A percentile compares a stretch with the other conserved stretches of the same genome.
Evolutionary conservation across 805 yeast species (phyloP).

Genomic region (Candida coleopterorum): DNA sequence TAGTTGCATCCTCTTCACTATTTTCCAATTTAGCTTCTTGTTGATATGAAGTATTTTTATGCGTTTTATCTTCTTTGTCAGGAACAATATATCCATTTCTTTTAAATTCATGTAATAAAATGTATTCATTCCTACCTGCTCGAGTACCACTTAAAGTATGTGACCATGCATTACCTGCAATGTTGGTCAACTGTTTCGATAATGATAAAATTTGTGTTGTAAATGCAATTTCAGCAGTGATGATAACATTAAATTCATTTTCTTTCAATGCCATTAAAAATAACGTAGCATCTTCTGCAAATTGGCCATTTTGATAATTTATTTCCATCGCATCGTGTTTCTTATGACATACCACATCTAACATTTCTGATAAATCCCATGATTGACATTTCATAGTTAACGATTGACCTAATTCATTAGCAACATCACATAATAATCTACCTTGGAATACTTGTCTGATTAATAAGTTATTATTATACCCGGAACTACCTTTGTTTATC

Average conservation of each 20-base stretch:
- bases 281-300: slow-evolving; percentile 61
- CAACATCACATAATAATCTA: slow-evolving; percentile 84
- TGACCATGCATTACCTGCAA: slow-evolving; percentile 98
- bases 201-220: slow-evolving; percentile 80
- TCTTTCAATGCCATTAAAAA: slow-evolving; percentile 69
- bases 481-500: slow-evolving; percentile 47
- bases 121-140: slow-evolving; percentile 92
- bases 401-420: slow-evolving; percentile 93
- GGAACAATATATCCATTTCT: slow-evolving; percentile 81
- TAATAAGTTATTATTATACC: slow-evolving; percentile 45
- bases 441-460: slow-evolving; percentile 77
- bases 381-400: slow-evolving; percentile 87
- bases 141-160: slow-evolving; percentile 92
- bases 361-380: slow-evolving; percentile 94
- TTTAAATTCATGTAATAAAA: slow-evolving; percentile 86
- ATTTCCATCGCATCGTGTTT: slow-evolving; percentile 62
- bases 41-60: slow-evolving; percentile 31
- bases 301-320: slow-evolving; percentile 63
- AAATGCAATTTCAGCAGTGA: slow-evolving; percentile 75
- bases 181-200: slow-evolving; percentile 83
- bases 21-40: slow-evolving; percentile 29
- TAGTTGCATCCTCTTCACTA: slow-evolving; percentile 43
- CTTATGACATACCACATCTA: slow-evolving; percentile 66
- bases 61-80: slow-evolving; percentile 58
- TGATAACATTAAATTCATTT: slow-evolving; percentile 58